A percentile compares a stretch with the other conserved stretches of the same genome.
Evolutionary conservation across 1,284 basidiomycete genomes (phyloP).

Genomic region (Calocybe gambosa): DNA sequence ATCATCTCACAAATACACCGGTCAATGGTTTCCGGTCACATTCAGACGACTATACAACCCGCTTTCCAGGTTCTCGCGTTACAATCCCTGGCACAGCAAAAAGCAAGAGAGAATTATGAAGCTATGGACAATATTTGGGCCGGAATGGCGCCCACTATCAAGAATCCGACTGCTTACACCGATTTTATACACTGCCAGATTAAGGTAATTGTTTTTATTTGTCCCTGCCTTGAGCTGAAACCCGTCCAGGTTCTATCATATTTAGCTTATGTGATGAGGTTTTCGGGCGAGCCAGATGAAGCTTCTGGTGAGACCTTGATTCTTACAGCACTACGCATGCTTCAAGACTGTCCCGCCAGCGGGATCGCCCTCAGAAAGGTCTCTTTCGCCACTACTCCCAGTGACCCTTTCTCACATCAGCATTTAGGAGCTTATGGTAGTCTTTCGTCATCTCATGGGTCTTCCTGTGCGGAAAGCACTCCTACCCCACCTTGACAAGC

Average conservation of each 20-base stretch:
- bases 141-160: slow-evolving; percentile 76
- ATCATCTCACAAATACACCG: slow-evolving; percentile 85
- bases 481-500: slow-evolving; percentile 81
- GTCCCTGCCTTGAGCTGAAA: slow-evolving; percentile 9
- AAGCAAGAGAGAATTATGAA: slow-evolving; percentile 76
- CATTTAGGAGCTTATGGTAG: slow-evolving; percentile 83
- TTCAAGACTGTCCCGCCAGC: slow-evolving; percentile 92
- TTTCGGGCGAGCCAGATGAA: slow-evolving; percentile 63
- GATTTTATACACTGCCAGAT: slow-evolving; percentile 93
- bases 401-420: slow-evolving; percentile 3
- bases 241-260: slow-evolving; percentile 74
- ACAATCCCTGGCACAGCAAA: slow-evolving; percentile 84
- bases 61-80: slow-evolving; percentile 73
- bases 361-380: slow-evolving; percentile 78
- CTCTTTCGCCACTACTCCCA: not conserved
- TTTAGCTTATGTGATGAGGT: slow-evolving; percentile 86
- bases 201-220: slow-evolving; percentile 52
- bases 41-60: slow-evolving; percentile 71
- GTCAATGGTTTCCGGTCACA: slow-evolving; percentile 58
- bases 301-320: slow-evolving; percentile 82
- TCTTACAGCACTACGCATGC: slow-evolving; percentile 75
- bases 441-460: slow-evolving; percentile 86
- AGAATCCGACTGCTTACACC: slow-evolving; percentile 75
- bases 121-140: slow-evolving; percentile 80
- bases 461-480: slow-evolving; percentile 80